A percentile compares a stretch with the other conserved stretches of the same genome.
phyloP scores from a whole-genome alignment of 257 asterid species.

The Solanum pimpinellifolium region DNA sequence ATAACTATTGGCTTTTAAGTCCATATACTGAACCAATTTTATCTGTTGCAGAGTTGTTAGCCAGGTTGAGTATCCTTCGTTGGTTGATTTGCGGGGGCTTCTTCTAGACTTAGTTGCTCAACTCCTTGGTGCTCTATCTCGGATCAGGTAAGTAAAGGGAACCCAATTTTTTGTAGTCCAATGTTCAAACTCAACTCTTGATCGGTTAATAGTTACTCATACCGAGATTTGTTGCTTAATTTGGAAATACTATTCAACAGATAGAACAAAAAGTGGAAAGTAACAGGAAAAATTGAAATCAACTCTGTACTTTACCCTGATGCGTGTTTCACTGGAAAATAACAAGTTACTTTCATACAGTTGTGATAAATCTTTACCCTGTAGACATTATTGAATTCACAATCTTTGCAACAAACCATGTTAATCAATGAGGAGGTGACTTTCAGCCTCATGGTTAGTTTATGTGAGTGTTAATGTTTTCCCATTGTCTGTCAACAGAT shows the following conservation, averaged over 20 bases:
- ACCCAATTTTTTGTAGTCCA: not conserved
- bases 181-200: not conserved
- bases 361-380: not conserved
- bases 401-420: not conserved
- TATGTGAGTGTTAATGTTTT: slow-evolving; percentile 3
- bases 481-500: slow-evolving; percentile 44
- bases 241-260: not conserved
- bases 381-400: not conserved
- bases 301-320: not conserved
- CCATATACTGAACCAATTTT: not conserved
- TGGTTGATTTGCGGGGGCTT: slow-evolving; percentile 98
- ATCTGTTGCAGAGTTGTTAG: slow-evolving; percentile 77
- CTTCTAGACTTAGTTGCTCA: slow-evolving; percentile 98
- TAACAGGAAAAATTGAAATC: not conserved
- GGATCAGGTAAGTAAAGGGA: slow-evolving; percentile 57
- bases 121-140: slow-evolving; percentile 95
- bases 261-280: not conserved
- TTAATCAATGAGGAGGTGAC: not conserved
- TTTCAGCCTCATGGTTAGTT: not conserved
- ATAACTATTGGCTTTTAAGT: not conserved
- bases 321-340: not conserved
- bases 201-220: not conserved
- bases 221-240: not conserved
- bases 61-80: slow-evolving; percentile 95
- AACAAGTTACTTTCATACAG: not conserved